Evolutionary conservation across 169 alveolate genomes (phyloP).

Genomic region (Eimeria falciformis): DNA sequence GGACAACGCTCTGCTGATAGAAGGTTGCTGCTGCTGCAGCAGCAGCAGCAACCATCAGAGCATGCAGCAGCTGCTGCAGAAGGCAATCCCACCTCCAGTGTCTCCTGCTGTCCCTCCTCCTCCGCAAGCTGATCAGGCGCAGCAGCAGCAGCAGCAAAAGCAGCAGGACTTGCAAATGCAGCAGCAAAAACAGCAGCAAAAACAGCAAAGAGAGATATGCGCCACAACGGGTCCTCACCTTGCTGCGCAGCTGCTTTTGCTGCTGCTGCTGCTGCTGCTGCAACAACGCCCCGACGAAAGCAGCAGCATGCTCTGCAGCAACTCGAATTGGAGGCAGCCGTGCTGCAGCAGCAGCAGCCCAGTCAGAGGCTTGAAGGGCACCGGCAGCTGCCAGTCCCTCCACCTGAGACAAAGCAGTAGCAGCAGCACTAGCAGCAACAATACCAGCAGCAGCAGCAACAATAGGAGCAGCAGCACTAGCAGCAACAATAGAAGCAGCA

Average conservation of each 20-base stretch:
- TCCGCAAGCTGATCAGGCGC: not conserved
- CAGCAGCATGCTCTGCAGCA: constrained; percentile 29
- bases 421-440: constrained; percentile 26
- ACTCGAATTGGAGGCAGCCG: constrained; percentile 15
- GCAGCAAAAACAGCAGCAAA: constrained; percentile 8
- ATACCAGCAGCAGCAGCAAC: not conserved
- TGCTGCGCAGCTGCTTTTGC: not conserved
- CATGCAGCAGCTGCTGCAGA: not conserved
- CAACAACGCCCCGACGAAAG: not conserved
- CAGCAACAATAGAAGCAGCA: not conserved
- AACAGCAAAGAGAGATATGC: not conserved
- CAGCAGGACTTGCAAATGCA: not conserved
- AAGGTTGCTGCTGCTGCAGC: not conserved
- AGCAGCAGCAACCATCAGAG: not conserved
- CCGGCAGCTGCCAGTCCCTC: constrained; percentile 15
- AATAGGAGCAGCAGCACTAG: not conserved
- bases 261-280: constrained; percentile 54
- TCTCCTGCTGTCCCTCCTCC: not conserved
- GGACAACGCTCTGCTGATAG: not conserved
- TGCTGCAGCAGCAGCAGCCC: constrained; percentile 42
- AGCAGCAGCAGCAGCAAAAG: constrained; percentile 54
- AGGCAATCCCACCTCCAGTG: not conserved
- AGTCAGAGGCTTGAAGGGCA: not conserved
- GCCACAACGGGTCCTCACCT: not conserved
- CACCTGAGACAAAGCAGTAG: not conserved